A percentile compares a stretch with the other conserved stretches of the same genome.
Conservation (phyloP, 192 early-diverging fungal species). For the Globomyces pollinis-pini region DNA sequence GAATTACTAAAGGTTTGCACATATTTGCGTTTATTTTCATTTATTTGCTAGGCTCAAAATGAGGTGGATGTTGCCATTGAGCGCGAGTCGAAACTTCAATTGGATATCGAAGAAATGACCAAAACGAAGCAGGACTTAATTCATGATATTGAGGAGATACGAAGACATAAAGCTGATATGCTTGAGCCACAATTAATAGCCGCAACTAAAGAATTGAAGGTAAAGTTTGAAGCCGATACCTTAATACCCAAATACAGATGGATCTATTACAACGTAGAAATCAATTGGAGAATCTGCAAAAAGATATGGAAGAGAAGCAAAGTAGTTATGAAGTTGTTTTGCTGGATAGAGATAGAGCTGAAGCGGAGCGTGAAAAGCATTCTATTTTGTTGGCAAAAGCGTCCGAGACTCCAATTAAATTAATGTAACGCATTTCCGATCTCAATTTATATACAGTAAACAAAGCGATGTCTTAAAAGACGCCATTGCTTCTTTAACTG, state of each 20-base stretch:
- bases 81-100: conserved; percentile 37
- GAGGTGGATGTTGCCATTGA: conserved; percentile 47
- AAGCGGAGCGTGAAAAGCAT: conserved; percentile 49
- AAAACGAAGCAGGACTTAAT: conserved; percentile 28
- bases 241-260: conserved; percentile 34
- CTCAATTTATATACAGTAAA: conserved; percentile 35
- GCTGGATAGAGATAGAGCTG: conserved; percentile 48
- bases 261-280: conserved; percentile 51
- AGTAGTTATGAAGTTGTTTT: conserved; percentile 40
- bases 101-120: conserved; percentile 45
- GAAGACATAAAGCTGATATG: conserved; percentile 58
- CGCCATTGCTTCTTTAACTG: conserved; percentile 42
- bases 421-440: conserved; percentile 30
- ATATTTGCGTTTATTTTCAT: neutral
- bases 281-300: conserved; percentile 57
- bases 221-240: conserved; percentile 22
- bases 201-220: conserved; percentile 54
- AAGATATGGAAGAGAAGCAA: conserved; percentile 60
- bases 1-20: conserved; percentile 55
- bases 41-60: conserved; percentile 40
- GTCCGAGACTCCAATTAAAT: conserved; percentile 54
- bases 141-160: conserved; percentile 54
- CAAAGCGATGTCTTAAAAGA: conserved; percentile 51
- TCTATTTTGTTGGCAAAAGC: conserved; percentile 40
- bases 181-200: conserved; percentile 55